Base-by-base conservation (phyloP, 805 yeast species). In the Tetrapisispora arboricola region DNA sequence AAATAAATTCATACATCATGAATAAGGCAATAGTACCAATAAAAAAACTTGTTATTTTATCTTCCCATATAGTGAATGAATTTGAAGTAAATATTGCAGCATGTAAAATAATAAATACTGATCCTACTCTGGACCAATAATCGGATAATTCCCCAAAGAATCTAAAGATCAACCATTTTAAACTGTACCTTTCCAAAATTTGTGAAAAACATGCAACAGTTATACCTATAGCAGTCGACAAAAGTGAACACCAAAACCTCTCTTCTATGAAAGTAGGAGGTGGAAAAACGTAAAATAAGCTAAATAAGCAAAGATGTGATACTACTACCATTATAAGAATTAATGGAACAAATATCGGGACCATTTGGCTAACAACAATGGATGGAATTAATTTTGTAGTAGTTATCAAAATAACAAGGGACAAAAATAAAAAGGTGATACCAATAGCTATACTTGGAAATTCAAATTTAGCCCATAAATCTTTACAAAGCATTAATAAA, bases 41-140 rank as follows among this genome's bases (percentile, higher is more conserved):
- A 54, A 83, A 69, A 50, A 78, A 78, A 31, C 75, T 66, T 10
- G 80, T 71, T 58, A 84, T 75, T 49, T 70, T 74, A 51, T 88
- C 95, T 58, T 92, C 98, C 96, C 96, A 92, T 27, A 92, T 82
- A 3, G 92, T 80, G 54, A 76, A 92, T 0, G 97, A 90, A 61
- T 92, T 92, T 2, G 96, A 85, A 2, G 95, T 85, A 63, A 84
- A 84, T 1, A 83, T 64, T 19, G 78, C 50, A 25, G 82, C 73
- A 54, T 88, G 96, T n/a, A 78, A 45, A 1, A 68, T 44, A 6
- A 83, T 70, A 38, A 81, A 65, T 1, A 70, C 44, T 21, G 78
- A 58, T 9, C 87, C 92, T 41, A 81, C 63, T 35, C 77, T 66
- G 1, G 94, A 77, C 94, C 94, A 85, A 47, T 81, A 79, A 50